Conservation (phyloP, 176 grass and related monocot species). For the Oryza longistaminata region DNA sequence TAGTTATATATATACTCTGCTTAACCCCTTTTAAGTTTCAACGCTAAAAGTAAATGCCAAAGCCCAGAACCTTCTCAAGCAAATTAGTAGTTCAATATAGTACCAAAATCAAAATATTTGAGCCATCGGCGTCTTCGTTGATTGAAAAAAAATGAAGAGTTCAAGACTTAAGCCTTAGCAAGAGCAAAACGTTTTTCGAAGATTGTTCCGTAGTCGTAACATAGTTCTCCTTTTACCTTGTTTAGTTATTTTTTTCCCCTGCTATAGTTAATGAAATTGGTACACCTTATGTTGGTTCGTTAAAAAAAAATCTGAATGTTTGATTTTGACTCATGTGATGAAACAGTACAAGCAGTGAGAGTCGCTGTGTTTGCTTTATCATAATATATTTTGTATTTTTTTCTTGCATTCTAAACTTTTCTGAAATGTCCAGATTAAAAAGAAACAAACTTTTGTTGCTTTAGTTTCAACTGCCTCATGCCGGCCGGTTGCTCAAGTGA, state of each 20-base stretch:
- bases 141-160: too few species aligned
- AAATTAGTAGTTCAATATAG: neutral
- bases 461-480: neutral
- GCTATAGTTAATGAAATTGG: too few species aligned
- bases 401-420: neutral
- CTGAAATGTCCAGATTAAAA: neutral
- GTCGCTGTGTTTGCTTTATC: neutral
- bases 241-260: too few species aligned
- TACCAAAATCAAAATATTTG: too few species aligned
- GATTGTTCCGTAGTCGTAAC: too few species aligned
- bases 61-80: neutral
- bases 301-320: neutral
- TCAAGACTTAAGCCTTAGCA: too few species aligned
- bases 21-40: neutral
- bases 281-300: too few species aligned
- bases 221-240: too few species aligned
- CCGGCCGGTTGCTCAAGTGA: neutral
- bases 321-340: neutral
- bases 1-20: neutral
- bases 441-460: neutral
- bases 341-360: neutral
- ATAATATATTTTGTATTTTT: neutral
- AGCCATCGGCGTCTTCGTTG: too few species aligned
- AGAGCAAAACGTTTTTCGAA: too few species aligned
- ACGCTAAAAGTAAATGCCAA: neutral